Conservation (phyloP, 2,329 filamentous ascomycete species). For the Pseudocercospora musae region DNA sequence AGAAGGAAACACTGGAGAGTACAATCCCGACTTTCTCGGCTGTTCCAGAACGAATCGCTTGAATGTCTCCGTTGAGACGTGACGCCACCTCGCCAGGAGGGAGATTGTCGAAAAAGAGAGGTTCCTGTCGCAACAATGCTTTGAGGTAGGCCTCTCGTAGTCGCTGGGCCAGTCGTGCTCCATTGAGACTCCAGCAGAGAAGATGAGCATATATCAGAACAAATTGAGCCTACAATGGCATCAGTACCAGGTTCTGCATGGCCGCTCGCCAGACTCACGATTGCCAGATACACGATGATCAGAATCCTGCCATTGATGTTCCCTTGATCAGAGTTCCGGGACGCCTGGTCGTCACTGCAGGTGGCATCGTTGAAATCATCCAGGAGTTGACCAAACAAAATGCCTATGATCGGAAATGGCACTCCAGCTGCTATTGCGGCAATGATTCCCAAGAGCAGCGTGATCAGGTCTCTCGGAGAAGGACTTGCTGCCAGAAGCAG, state of each 20-base stretch:
- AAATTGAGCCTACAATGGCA: background rate
- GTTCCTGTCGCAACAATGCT: conserved; percentile 58
- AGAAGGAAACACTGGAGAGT: conserved; percentile 61
- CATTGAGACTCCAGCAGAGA: conserved; percentile 56
- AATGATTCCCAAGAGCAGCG: conserved; percentile 36
- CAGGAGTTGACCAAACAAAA: conserved; percentile 62
- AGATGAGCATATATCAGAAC: background rate
- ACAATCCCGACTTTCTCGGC: conserved; percentile 68
- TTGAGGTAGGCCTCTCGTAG: conserved; percentile 60
- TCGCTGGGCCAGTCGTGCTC: conserved; percentile 61
- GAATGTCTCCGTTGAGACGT: conserved; percentile 63
- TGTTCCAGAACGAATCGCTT: conserved; percentile 64
- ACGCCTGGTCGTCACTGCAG: conserved; percentile 41
- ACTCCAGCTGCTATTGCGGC: conserved; percentile 56
- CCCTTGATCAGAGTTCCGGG: conserved; percentile 37
- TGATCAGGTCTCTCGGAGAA: conserved; percentile 26
- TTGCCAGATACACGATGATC: conserved; percentile 61
- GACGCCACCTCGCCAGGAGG: conserved; percentile 61
- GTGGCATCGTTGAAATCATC: conserved; percentile 59
- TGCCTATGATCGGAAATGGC: conserved; percentile 61
- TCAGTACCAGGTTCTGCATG: too few relatives aligned
- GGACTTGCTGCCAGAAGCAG: conserved; percentile 40
- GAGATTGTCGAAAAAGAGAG: conserved; percentile 61
- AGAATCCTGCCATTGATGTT: conserved; percentile 57
- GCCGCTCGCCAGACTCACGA: conserved; percentile 35